Evolutionary conservation across 1,139 yeast species (phyloP), one percentile per base, ranked within the genome.

Genomic region (Candida albicans): DNA sequence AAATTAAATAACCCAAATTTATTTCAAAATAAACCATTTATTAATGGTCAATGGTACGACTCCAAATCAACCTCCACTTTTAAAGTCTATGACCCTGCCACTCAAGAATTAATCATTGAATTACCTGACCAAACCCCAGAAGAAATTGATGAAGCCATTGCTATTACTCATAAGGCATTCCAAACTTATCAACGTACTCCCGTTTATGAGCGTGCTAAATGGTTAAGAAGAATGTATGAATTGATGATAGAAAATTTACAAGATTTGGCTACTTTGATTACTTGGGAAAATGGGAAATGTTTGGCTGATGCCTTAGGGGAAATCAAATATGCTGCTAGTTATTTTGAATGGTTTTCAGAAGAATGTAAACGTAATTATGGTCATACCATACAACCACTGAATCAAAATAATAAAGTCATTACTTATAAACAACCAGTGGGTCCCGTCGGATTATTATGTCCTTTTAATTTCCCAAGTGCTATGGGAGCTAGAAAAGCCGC

Each of bases 51-150:
- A 55, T 89, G 95, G 90, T 62, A 77, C 39, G 58, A 64, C 15
- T 72, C 81, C 22, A 65, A 69, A 37, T 69, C 82, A 14, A 64
- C 73, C 24, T 75, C 75, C 44, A 72, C 79, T 13, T 88, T 87
- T 62, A 70, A 77, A 31, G 96, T 88, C 22, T 62, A 64, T 32
- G 90, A 89, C 61, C 96, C 96, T 3, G 95, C 95, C 1, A 81
- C 84, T 37, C 78, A 72, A 29, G 75, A 77, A 45, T 66, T 67
- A 25, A 77, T 89, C 46, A 79, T 79, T 15, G 72, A 71, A 39
- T 75, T 80, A 32, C 77, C 84, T 10, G 84, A 82, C 48, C 79
- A 77, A 48, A 74, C 82, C 40, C 70, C 77, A 6, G 75, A 74
- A 44, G 78, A 73, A 45, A 75, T 81, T 35, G 81, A 80, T 35